A percentile compares a stretch with the other conserved stretches of the same genome.
These are phyloP conservation scores for Bisporella sp. DNA, from an alignment of 2,329 filamentous ascomycete species.

Conservation along the genomic window DNA sequence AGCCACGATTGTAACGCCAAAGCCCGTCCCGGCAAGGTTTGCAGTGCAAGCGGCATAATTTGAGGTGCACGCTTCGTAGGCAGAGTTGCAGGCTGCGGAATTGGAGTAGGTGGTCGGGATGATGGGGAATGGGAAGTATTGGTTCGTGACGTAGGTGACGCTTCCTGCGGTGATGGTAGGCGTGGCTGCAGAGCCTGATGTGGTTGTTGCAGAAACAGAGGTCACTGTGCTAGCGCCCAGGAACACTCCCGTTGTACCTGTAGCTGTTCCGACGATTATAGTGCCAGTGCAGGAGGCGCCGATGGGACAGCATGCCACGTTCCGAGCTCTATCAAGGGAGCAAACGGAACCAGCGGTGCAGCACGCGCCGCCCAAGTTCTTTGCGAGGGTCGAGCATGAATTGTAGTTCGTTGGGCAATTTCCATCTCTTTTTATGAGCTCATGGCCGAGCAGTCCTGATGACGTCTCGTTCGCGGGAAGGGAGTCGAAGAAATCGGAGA, in stretches of 20 bases:
- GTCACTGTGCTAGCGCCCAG: constrained; percentile 8
- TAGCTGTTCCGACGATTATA: constrained; percentile 6
- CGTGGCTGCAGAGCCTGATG: constrained; percentile 10
- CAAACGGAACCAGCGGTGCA: constrained; percentile 23
- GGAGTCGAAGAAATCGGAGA: constrained; percentile 18
- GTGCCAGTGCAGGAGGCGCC: not conserved
- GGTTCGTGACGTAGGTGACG: constrained; percentile 47
- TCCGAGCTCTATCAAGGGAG: constrained; percentile 21
- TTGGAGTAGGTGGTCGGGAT: constrained; percentile 45
- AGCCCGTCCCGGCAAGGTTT: constrained; percentile 37
- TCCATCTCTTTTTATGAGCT: constrained; percentile 23
- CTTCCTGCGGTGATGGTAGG: constrained; percentile 22
- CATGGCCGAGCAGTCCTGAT: constrained; percentile 9
- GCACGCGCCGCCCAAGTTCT: constrained; percentile 23
- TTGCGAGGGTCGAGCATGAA: constrained; percentile 24
- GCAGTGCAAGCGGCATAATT: constrained; percentile 49
- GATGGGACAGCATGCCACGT: constrained; percentile 27
- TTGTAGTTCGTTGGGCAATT: constrained; percentile 25
- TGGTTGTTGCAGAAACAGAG: constrained; percentile 5
- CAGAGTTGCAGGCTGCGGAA: constrained; percentile 43
- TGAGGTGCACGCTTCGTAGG: constrained; percentile 42
- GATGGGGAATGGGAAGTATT: constrained; percentile 54
- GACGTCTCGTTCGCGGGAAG: constrained; percentile 16
- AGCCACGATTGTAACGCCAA: constrained; percentile 49
- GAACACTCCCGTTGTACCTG: constrained; percentile 6